These are phyloP conservation scores for Colletotrichum musae DNA, from an alignment of 2,329 filamentous ascomycete species.

Conservation along the genomic window DNA sequence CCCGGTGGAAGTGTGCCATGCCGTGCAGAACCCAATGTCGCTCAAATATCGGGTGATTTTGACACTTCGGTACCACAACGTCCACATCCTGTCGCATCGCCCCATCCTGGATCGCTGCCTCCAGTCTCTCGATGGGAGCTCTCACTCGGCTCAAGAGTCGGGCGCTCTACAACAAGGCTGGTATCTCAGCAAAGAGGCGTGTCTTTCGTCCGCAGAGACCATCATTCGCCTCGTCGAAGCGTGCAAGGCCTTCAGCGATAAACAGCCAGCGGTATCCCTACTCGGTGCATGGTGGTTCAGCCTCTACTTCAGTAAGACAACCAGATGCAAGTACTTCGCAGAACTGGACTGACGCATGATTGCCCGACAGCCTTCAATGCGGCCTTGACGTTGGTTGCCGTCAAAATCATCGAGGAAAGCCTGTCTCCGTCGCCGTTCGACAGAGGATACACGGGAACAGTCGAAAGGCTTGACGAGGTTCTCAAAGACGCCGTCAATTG, in stretches of 20 bases:
- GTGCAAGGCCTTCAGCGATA: conserved; percentile 37
- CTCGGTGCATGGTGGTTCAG: conserved; percentile 52
- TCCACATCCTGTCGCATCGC: conserved; percentile 50
- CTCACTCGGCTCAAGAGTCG: conserved; percentile 30
- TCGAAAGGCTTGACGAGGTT: conserved; percentile 12
- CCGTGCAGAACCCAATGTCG: conserved; percentile 39
- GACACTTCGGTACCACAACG: conserved; percentile 50
- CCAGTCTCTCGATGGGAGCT: conserved; percentile 30
- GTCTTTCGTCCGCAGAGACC: conserved; percentile 44
- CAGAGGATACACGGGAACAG: not conserved
- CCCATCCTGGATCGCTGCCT: conserved; percentile 47
- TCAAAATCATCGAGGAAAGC: conserved; percentile 30
- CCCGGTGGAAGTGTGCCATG: conserved; percentile 44
- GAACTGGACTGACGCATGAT: not conserved
- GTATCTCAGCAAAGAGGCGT: conserved; percentile 43
- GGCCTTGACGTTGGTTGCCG: conserved; percentile 23
- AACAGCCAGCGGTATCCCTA: conserved; percentile 36
- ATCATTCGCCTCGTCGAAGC: conserved; percentile 44
- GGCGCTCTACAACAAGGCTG: conserved; percentile 43
- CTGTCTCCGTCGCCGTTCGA: not conserved
- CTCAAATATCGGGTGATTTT: conserved; percentile 58
- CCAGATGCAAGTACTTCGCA: not conserved
- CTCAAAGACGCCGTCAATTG: conserved; percentile 20
- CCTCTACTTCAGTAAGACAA: conserved; percentile 49
- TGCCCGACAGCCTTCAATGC: conserved; percentile 32